Evolutionary conservation across 352 stramenopile species (phyloP).

Genomic region (Globisporangium radiosum): DNA sequence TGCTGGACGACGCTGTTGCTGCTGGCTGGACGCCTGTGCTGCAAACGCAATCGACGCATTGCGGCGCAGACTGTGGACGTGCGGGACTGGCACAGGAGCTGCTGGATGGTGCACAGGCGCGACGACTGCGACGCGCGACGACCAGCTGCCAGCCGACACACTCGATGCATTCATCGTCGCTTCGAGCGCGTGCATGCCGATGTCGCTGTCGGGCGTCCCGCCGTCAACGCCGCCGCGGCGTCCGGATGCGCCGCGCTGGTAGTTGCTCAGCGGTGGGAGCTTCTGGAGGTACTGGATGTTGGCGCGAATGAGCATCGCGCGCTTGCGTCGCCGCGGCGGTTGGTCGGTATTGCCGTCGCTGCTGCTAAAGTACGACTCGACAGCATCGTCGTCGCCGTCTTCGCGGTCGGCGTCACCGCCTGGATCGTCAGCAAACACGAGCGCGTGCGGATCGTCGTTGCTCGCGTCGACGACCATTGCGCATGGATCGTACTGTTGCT

Average conservation of each 20-base stretch:
- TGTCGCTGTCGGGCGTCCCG: slow-evolving; percentile 20
- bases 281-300: slow-evolving; percentile 69
- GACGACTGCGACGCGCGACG: slow-evolving; percentile 28
- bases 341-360: slow-evolving; percentile 12
- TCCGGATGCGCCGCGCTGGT: slow-evolving; percentile 52
- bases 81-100: neutral
- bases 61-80: neutral
- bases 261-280: slow-evolving; percentile 47
- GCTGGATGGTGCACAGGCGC: slow-evolving; percentile 15
- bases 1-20: neutral
- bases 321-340: slow-evolving; percentile 33
- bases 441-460: neutral
- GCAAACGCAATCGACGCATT: slow-evolving; percentile 3
- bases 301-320: slow-evolving; percentile 40
- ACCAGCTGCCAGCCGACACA: slow-evolving; percentile 34
- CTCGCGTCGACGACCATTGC: slow-evolving; percentile 10
- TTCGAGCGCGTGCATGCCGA: slow-evolving; percentile 59
- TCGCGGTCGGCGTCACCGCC: slow-evolving; percentile 13
- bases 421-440: slow-evolving; percentile 5
- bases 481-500: neutral
- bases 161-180: slow-evolving; percentile 65
- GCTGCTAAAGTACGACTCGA: slow-evolving; percentile 8
- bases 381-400: slow-evolving; percentile 13
- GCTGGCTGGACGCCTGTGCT: neutral
- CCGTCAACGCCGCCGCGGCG: slow-evolving; percentile 60